Conservation (phyloP, 2,329 filamentous ascomycete species). For the Aspergillus tubingensis region DNA sequence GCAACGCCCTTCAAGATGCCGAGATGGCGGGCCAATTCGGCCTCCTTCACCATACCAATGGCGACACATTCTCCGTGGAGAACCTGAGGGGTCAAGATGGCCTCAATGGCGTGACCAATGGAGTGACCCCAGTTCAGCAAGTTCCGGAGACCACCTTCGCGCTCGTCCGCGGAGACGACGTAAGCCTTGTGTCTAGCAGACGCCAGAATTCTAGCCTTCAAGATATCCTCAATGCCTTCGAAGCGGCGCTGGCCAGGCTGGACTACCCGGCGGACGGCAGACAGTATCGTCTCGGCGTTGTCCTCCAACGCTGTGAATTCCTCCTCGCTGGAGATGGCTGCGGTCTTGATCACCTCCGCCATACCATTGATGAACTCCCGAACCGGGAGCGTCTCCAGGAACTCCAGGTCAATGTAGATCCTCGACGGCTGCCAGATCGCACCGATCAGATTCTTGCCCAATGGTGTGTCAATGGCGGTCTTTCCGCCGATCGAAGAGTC, state of each 20-base stretch:
- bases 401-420: conserved; percentile 91
- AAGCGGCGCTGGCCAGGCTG: conserved; percentile 63
- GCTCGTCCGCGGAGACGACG: conserved; percentile 91
- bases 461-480: conserved; percentile 93
- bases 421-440: conserved; percentile 95
- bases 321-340: conserved; percentile 88
- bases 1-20: conserved; percentile 83
- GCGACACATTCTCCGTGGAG: conserved; percentile 94
- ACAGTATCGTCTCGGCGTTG: conserved; percentile 75
- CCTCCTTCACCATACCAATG: conserved; percentile 98
- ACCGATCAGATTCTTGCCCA: conserved; percentile 94
- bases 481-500: conserved; percentile 98
- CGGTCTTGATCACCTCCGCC: conserved; percentile 97
- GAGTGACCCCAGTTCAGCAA: conserved; percentile 97
- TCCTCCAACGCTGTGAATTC: conserved; percentile 84
- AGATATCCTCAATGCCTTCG: conserved; percentile 66
- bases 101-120: conserved; percentile 95
- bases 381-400: conserved; percentile 84
- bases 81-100: conserved; percentile 90
- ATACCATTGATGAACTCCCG: conserved; percentile 98
- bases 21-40: conserved; percentile 85
- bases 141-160: conserved; percentile 90
- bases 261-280: conserved; percentile 65
- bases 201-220: conserved; percentile 80
- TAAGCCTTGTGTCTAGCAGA: conserved; percentile 92